These are phyloP conservation scores for Colletotrichum tofieldiae DNA, from an alignment of 2,329 filamentous ascomycete species.

Conservation along the genomic window DNA sequence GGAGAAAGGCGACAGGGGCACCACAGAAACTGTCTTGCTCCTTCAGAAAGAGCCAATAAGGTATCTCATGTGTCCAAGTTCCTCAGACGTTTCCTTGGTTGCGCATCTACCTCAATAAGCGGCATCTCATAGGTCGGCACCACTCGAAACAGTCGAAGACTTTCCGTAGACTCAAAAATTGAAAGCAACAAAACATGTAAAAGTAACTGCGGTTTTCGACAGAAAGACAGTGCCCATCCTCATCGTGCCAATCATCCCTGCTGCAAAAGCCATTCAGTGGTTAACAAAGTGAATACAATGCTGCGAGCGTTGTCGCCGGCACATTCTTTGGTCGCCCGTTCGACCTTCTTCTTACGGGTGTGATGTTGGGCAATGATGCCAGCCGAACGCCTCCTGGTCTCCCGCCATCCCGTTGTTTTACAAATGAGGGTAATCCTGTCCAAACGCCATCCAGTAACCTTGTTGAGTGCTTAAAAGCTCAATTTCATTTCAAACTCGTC, in stretches of 20 bases:
- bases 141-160: not conserved
- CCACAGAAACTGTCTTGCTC: slow-evolving; percentile 4
- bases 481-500: slow-evolving; percentile 71
- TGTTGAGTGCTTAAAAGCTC: slow-evolving; percentile 27
- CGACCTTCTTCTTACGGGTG: slow-evolving; percentile 14
- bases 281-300: slow-evolving; percentile 32
- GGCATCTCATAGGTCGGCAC: not conserved
- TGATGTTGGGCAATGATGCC: slow-evolving; percentile 32
- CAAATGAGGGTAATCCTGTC: slow-evolving; percentile 30
- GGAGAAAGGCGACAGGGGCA: slow-evolving; percentile 25
- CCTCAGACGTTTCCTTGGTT: slow-evolving; percentile 7
- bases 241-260: not conserved
- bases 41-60: slow-evolving; percentile 4
- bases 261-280: slow-evolving; percentile 5
- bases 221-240: slow-evolving; percentile 6
- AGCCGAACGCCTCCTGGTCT: slow-evolving; percentile 37
- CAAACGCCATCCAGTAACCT: slow-evolving; percentile 31
- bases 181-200: slow-evolving; percentile 3
- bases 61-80: not conserved
- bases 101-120: not conserved
- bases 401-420: slow-evolving; percentile 18
- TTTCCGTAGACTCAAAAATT: not conserved
- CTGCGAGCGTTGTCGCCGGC: slow-evolving; percentile 12
- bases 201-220: not conserved
- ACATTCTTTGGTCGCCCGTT: slow-evolving; percentile 8